These are phyloP conservation scores for Hebeloma cylindrosporum DNA, from an alignment of 768 basidiomycete species.

Conservation along the genomic window DNA sequence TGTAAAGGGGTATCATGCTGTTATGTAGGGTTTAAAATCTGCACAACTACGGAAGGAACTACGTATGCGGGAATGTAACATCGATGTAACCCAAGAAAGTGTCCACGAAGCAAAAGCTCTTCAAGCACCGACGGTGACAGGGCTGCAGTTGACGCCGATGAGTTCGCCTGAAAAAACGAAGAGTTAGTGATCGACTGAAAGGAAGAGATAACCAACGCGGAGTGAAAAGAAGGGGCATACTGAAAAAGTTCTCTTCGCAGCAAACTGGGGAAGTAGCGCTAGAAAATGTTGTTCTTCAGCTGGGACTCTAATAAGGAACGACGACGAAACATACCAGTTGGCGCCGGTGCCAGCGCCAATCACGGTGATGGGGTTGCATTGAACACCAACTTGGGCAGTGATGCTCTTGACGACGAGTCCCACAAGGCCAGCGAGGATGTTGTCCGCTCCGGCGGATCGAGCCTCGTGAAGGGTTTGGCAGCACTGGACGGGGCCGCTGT, in stretches of 20 bases:
- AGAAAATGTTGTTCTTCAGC: background rate
- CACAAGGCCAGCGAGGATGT: conserved; percentile 10
- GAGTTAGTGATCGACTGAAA: no score
- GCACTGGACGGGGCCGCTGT: conserved; percentile 21
- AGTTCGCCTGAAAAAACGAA: conserved; percentile 8
- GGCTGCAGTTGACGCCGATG: conserved; percentile 14
- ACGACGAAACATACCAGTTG: conserved; percentile 11
- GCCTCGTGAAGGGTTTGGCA: conserved; percentile 18
- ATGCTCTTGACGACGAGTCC: conserved; percentile 13
- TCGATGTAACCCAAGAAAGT: no score
- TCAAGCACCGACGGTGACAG: conserved; percentile 10
- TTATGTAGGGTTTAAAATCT: no score
- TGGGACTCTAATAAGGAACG: background rate
- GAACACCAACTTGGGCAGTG: conserved; percentile 12
- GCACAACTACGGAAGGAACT: no score
- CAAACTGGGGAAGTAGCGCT: conserved; percentile 10
- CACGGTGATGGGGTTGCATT: conserved; percentile 22
- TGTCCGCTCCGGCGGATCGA: background rate
- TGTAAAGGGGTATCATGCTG: no score
- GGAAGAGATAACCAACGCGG: background rate
- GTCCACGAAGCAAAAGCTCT: no score
- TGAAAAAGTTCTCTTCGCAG: conserved; percentile 13
- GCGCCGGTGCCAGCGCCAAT: conserved; percentile 19
- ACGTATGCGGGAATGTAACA: no score
- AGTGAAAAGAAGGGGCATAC: background rate